These are phyloP conservation scores for carrot (Daucus carota) DNA, from an alignment of 129 eudicot species.

Conservation along the genomic window DNA sequence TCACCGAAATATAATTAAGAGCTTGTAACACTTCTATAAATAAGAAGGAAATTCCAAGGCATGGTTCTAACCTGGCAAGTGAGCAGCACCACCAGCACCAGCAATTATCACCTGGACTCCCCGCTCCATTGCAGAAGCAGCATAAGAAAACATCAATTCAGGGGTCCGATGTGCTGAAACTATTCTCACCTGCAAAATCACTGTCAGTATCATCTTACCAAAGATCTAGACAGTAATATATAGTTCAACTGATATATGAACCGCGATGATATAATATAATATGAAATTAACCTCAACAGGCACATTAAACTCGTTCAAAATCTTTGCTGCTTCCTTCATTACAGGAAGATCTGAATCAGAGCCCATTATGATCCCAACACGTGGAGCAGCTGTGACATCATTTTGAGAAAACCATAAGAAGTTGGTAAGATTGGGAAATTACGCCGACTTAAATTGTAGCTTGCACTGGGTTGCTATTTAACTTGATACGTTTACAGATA, in stretches of 20 bases:
- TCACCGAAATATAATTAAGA: not conserved
- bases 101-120: constrained; percentile 92
- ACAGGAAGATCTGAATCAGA: constrained; percentile 99
- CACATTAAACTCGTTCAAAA: constrained; percentile 61
- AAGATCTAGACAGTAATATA: not conserved
- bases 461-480: not conserved
- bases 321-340: constrained; percentile 87
- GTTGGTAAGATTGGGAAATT: not conserved
- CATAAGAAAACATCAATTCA: constrained; percentile 83
- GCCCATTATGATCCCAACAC: constrained; percentile 95
- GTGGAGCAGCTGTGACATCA: constrained; percentile 40
- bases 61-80: constrained; percentile 65
- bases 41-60: not conserved
- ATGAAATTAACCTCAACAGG: constrained; percentile 52
- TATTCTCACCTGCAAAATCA: constrained; percentile 58
- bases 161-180: constrained; percentile 97
- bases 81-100: constrained; percentile 99
- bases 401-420: not conserved
- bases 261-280: not conserved
- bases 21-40: not conserved
- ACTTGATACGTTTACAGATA: not conserved
- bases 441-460: not conserved
- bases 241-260: not conserved
- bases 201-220: not conserved
- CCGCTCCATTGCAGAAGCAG: constrained; percentile 72